Base-by-base conservation (phyloP, 805 yeast species). In the Myxozyma mucilagina region DNA sequence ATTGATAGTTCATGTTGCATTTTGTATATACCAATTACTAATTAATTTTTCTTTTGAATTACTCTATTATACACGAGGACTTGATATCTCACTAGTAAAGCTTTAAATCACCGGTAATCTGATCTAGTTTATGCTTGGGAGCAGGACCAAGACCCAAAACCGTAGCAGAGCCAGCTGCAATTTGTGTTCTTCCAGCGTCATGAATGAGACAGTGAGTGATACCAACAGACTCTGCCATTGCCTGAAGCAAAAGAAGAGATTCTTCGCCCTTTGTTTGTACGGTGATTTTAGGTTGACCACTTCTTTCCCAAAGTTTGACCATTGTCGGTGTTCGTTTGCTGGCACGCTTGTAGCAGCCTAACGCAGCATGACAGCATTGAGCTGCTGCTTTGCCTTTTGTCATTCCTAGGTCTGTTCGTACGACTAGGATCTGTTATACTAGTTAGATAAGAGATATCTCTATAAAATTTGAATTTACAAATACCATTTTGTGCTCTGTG, bases 141-240 rank as follows among this genome's bases (percentile, higher is more conserved):
- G 97, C 98, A 0, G 99, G 99, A 0, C 99, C 99, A 32, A 94
- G 73, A 0, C 98, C 99, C n/a, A 94, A 76, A 1, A 94, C 98
- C 0, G 99, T 94, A 1, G 96, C 96, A 61, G 94, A 86, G 0
- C 98, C 98, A 5, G 97, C 88, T n/a, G 90, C 96, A 53, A 94
- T 84, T 73, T 94, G 97, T 0, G 99, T 93, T 69, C 97, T 82
- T 2, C 99, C 99, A 31, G 99, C 99, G 76, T 94, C 99, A 68
- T 88, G 96, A 42, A 94, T 90, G 5, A 90, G 82, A 65, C 85
- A 82, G 1, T 93, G 84, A 69, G 90, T 88, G 16, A 94, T 82
- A 6, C 92, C 92, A 57, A 89, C 70, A 2, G 90, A 84, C 41
- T 89, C 81, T 1, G 97, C 97, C 69, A 82, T 83, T 3, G 96